phyloP scores from a whole-genome alignment of 2,329 filamentous ascomycete genomes.

The Septoria linicola region DNA sequence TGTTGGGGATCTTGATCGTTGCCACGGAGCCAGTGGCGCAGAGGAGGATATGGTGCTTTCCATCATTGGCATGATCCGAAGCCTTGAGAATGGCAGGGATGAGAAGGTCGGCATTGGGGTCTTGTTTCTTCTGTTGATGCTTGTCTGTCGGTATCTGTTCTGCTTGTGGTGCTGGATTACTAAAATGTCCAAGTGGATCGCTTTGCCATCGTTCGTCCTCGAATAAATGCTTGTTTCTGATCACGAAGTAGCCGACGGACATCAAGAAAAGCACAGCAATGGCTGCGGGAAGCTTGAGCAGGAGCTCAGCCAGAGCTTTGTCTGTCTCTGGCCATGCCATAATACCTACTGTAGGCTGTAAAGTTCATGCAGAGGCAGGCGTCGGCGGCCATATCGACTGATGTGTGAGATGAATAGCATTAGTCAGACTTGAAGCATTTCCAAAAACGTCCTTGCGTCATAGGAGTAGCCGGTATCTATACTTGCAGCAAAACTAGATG shows the following conservation, averaged over 20 bases:
- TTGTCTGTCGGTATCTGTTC: background rate
- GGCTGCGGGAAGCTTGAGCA: slow-evolving; percentile 8
- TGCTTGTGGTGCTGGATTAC: background rate
- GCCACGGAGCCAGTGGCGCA: slow-evolving; percentile 75
- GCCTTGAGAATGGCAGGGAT: slow-evolving; percentile 32
- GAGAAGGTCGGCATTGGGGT: slow-evolving; percentile 3
- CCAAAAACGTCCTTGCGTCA: slow-evolving; percentile 9
- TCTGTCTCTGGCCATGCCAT: slow-evolving; percentile 18
- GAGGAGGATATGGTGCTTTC: slow-evolving; percentile 62
- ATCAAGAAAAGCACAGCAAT: slow-evolving; percentile 5
- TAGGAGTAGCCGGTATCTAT: background rate
- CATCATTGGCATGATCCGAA: slow-evolving; percentile 46
- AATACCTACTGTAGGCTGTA: background rate
- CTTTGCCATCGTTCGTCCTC: background rate
- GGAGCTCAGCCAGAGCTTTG: slow-evolving; percentile 16
- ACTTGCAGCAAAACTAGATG: slow-evolving; percentile 2
- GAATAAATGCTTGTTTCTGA: background rate
- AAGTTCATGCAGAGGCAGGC: background rate
- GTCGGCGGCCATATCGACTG: background rate
- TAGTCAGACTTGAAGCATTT: slow-evolving; percentile 13
- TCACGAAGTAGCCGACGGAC: background rate
- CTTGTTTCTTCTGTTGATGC: slow-evolving; percentile 1
- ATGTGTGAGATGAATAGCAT: slow-evolving; percentile 6
- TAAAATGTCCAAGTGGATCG: no score
- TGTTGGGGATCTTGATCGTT: slow-evolving; percentile 69